Conservation (phyloP, 768 basidiomycete species). For the Rhodotorula babjevae region DNA sequence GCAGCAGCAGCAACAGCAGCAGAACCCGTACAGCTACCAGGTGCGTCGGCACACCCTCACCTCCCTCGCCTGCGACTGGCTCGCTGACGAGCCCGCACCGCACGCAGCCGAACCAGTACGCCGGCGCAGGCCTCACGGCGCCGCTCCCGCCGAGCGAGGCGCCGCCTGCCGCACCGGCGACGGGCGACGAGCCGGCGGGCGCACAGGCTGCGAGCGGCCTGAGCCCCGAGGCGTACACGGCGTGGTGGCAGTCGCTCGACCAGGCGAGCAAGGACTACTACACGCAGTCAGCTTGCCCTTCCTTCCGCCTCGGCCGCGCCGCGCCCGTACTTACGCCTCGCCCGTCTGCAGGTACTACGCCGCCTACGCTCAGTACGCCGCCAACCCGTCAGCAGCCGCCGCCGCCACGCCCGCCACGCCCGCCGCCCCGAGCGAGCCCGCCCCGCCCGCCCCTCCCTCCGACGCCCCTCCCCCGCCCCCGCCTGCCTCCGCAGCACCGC, state of each 20-base stretch:
- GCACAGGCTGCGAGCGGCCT: slow-evolving; percentile 11
- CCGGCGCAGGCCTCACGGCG: slow-evolving; percentile 31
- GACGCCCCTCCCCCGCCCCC: slow-evolving; percentile 5
- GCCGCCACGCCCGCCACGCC: not conserved
- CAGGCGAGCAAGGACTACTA: slow-evolving; percentile 35
- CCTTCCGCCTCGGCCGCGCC: too few relatives aligned
- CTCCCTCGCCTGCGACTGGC: rapidly evolving
- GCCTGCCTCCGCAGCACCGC: slow-evolving; percentile 1
- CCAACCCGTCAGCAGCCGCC: not conserved
- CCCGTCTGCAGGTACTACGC: slow-evolving; percentile 39
- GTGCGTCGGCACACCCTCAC: not conserved
- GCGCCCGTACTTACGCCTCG: too few relatives aligned
- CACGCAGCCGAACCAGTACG: slow-evolving; percentile 22
- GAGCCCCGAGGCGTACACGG: slow-evolving; percentile 32
- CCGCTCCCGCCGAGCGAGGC: slow-evolving; percentile 37
- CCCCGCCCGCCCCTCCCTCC: not conserved
- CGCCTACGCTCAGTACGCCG: slow-evolving; percentile 24
- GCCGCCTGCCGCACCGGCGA: slow-evolving; percentile 8
- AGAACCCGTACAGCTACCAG: slow-evolving; percentile 26
- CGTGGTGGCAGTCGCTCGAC: slow-evolving; percentile 37
- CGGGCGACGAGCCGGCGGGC: not conserved
- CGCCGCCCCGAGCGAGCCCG: not conserved
- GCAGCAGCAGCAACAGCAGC: slow-evolving; percentile 5
- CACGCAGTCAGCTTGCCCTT: slow-evolving; percentile 27
- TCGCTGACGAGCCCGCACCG: too few relatives aligned